Evolutionary conservation across 306 rosid genomes (phyloP).

Genomic region (Canavalia ensiformis): DNA sequence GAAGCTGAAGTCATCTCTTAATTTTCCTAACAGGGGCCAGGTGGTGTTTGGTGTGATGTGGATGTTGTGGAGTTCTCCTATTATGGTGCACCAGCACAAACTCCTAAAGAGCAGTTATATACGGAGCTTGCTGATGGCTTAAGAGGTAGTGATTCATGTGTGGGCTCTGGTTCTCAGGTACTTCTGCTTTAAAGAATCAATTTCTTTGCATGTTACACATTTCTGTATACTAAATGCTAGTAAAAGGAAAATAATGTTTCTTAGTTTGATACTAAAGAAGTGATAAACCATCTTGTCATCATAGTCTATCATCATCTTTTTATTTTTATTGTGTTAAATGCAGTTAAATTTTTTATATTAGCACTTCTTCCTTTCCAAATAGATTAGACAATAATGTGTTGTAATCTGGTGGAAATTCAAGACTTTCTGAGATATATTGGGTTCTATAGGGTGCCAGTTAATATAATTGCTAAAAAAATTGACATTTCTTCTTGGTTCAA

Average conservation of each 20-base stretch:
- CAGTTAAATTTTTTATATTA: slow-evolving; percentile 14
- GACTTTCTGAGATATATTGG: slow-evolving; percentile 14
- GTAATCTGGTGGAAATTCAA: neutral
- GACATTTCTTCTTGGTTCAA: slow-evolving; percentile 3
- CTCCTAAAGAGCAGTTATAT: slow-evolving; percentile 92
- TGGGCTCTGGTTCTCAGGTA: slow-evolving; percentile 99
- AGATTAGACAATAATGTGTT: slow-evolving; percentile 6
- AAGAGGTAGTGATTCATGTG: slow-evolving; percentile 84
- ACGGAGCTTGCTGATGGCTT: slow-evolving; percentile 94
- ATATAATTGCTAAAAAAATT: neutral
- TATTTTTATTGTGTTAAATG: neutral
- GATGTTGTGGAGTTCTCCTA: slow-evolving; percentile 99
- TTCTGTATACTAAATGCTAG: slow-evolving; percentile 30
- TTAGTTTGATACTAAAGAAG: slow-evolving; percentile 27
- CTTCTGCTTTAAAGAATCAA: slow-evolving; percentile 45
- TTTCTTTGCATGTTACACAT: slow-evolving; percentile 35
- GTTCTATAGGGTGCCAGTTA: slow-evolving; percentile 15
- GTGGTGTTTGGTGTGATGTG: slow-evolving; percentile 99
- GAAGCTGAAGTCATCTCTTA: slow-evolving; percentile 44
- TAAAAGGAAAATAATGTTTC: slow-evolving; percentile 27
- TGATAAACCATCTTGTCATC: slow-evolving; percentile 14
- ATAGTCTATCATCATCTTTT: slow-evolving; percentile 22
- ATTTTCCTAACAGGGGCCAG: slow-evolving; percentile 86
- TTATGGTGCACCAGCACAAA: slow-evolving; percentile 91
- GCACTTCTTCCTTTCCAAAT: slow-evolving; percentile 16